Percentiles rank a stretch among this genome's conserved stretches.
phyloP scores from a whole-genome alignment of 2,329 filamentous ascomycete species.

The Penicillium sp. region DNA sequence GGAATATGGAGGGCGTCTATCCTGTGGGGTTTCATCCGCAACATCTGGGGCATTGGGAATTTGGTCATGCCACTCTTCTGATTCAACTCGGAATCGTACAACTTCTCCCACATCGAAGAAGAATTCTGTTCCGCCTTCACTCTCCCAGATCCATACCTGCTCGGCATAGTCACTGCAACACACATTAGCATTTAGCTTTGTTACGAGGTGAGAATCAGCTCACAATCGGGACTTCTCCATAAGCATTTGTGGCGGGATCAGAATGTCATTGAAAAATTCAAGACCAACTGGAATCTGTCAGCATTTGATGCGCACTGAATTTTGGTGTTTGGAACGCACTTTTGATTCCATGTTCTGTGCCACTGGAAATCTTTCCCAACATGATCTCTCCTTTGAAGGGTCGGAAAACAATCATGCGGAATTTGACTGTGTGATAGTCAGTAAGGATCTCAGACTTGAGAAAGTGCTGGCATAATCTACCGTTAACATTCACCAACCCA shows the following conservation, averaged over 20 bases:
- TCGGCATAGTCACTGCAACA: constrained; percentile 65
- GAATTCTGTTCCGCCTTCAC: constrained; percentile 66
- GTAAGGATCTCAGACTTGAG: background rate
- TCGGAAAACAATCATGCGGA: constrained; percentile 87
- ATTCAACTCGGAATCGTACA: constrained; percentile 79
- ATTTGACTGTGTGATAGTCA: constrained; percentile 64
- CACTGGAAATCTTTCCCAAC: constrained; percentile 75
- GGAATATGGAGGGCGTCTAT: constrained; percentile 57
- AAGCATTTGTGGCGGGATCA: constrained; percentile 70
- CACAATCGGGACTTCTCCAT: constrained; percentile 76
- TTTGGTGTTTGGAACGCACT: constrained; percentile 45
- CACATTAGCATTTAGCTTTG: constrained; percentile 17
- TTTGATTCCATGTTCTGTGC: constrained; percentile 68
- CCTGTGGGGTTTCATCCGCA: constrained; percentile 55
- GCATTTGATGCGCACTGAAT: background rate
- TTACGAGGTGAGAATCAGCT: constrained; percentile 30
- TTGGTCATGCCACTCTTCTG: constrained; percentile 89
- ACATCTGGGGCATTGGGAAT: constrained; percentile 67
- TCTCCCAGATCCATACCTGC: constrained; percentile 80
- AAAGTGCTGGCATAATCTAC: constrained; percentile 44
- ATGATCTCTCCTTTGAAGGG: constrained; percentile 95
- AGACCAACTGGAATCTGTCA: constrained; percentile 61
- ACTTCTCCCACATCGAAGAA: constrained; percentile 90
- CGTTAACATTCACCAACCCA: constrained; percentile 90
- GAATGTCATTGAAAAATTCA: constrained; percentile 93